These are phyloP conservation scores for Coemansia sp. DNA, from an alignment of 192 early-diverging fungal species.

Conservation along the genomic window DNA sequence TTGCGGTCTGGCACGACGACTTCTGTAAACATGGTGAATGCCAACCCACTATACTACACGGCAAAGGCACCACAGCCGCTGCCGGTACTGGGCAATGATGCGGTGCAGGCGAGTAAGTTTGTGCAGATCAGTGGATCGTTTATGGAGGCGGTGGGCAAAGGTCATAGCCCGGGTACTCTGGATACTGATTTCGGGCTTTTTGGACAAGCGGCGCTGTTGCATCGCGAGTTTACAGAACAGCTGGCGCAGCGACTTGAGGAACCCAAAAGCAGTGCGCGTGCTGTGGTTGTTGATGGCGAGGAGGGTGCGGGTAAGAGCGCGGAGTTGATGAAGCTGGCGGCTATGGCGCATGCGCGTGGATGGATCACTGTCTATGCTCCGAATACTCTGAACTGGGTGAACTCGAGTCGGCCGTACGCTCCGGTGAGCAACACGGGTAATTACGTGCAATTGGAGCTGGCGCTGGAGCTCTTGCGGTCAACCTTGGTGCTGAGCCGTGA, in stretches of 20 bases:
- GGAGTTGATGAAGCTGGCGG: constrained; percentile 40
- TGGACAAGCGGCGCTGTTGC: constrained; percentile 37
- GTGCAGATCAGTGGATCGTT: constrained; percentile 20
- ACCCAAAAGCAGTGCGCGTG: constrained; percentile 3
- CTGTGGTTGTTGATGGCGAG: constrained; percentile 32
- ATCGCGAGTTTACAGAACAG: constrained; percentile 28
- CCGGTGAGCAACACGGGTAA: constrained; percentile 9
- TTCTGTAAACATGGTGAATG: constrained; percentile 23
- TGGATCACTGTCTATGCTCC: constrained; percentile 37
- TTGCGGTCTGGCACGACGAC: constrained; percentile 28
- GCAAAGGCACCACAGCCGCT: neutral
- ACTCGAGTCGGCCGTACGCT: constrained; percentile 46
- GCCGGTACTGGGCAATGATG: constrained; percentile 12
- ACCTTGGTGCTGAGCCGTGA: constrained; percentile 14
- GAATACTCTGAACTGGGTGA: constrained; percentile 33
- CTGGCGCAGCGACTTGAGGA: constrained; percentile 26
- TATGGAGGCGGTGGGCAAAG: constrained; percentile 25
- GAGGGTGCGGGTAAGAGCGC: constrained; percentile 45
- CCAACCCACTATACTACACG: constrained; percentile 38
- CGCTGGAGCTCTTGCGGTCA: constrained; percentile 20
- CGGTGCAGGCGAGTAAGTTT: constrained; percentile 19
- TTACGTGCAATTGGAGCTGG: constrained; percentile 37
- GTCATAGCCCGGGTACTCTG: constrained; percentile 25
- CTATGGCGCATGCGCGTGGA: constrained; percentile 22
- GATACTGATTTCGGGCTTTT: constrained; percentile 41